A percentile compares a stretch with the other conserved stretches of the same genome.
Evolutionary conservation across 306 rosid species (phyloP).

Genomic region (Vicia faba): DNA sequence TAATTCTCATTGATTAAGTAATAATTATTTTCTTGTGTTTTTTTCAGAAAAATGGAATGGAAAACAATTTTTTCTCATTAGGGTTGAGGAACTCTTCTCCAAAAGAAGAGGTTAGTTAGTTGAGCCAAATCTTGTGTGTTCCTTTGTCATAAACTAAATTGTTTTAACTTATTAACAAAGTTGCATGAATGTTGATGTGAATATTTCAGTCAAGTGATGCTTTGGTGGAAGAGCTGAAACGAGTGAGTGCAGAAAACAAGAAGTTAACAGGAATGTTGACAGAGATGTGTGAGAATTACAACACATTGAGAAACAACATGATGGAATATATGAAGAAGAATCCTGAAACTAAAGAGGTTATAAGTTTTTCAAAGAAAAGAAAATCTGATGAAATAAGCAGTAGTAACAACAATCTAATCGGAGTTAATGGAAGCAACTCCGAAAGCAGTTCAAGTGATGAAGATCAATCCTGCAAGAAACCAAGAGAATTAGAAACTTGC

Average conservation of each 20-base stretch:
- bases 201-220: slow-evolving; percentile 52
- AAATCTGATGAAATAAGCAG: slow-evolving; percentile 41
- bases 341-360: slow-evolving; percentile 21
- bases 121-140: not conserved
- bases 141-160: not conserved
- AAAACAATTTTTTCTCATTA: slow-evolving; percentile 53
- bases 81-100: slow-evolving; percentile 47
- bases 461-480: slow-evolving; percentile 72
- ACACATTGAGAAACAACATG: slow-evolving; percentile 59
- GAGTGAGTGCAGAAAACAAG: slow-evolving; percentile 86
- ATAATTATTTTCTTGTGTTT: not conserved
- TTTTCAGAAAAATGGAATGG: slow-evolving; percentile 61
- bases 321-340: slow-evolving; percentile 67
- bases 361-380: not conserved
- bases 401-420: slow-evolving; percentile 44
- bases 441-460: slow-evolving; percentile 92
- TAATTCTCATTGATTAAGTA: not conserved
- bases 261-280: slow-evolving; percentile 76
- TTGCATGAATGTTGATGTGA: slow-evolving; percentile 20
- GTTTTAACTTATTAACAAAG: not conserved
- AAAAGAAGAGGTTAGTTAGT: slow-evolving; percentile 64
- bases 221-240: slow-evolving; percentile 70
- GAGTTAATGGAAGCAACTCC: slow-evolving; percentile 62
- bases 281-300: slow-evolving; percentile 86
- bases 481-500: slow-evolving; percentile 54